These are phyloP conservation scores for Saccharomycopsis malanga DNA, from an alignment of 805 yeast genomes.

Conservation along the genomic window DNA sequence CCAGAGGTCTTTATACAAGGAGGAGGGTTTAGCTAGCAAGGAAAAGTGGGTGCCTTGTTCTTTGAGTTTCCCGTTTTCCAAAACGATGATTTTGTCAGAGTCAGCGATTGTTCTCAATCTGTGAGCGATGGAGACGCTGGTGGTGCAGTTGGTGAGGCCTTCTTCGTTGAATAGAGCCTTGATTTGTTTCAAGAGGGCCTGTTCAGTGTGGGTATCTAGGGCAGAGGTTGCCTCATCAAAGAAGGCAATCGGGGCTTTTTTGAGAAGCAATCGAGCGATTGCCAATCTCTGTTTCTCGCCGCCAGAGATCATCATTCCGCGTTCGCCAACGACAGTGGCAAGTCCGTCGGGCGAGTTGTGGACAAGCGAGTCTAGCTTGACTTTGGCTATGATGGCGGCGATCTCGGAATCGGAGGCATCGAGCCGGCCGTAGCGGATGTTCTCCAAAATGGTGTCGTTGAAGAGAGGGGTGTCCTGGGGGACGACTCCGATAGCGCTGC, in stretches of 20 bases:
- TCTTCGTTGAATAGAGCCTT: slow-evolving; percentile 50
- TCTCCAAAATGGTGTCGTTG: slow-evolving; percentile 83
- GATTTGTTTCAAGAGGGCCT: slow-evolving; percentile 69
- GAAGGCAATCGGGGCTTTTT: slow-evolving; percentile 82
- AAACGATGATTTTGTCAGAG: slow-evolving; percentile 85
- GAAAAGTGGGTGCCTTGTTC: slow-evolving; percentile 83
- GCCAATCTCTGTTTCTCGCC: slow-evolving; percentile 97
- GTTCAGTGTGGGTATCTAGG: slow-evolving; percentile 93
- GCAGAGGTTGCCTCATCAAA: slow-evolving; percentile 98
- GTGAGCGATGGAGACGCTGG: slow-evolving; percentile 91
- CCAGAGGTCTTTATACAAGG: slow-evolving; percentile 82
- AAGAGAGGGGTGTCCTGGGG: slow-evolving; percentile 97
- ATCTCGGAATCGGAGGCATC: slow-evolving; percentile 71
- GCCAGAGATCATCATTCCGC: slow-evolving; percentile 99
- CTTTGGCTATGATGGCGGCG: slow-evolving; percentile 51
- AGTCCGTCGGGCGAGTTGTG: slow-evolving; percentile 74
- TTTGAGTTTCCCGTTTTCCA: slow-evolving; percentile 67
- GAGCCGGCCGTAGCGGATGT: slow-evolving; percentile 78
- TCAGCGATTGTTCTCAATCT: slow-evolving; percentile 90
- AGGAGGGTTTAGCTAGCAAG: slow-evolving; percentile 44
- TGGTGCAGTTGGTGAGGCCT: slow-evolving; percentile 33
- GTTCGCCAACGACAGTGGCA: slow-evolving; percentile 86
- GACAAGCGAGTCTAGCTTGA: slow-evolving; percentile 60
- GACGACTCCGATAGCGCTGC: slow-evolving; percentile 79
- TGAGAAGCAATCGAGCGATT: slow-evolving; percentile 81